Evolutionary conservation across 345 rosid genomes (phyloP).

Genomic region (Limnanthes douglasii): DNA sequence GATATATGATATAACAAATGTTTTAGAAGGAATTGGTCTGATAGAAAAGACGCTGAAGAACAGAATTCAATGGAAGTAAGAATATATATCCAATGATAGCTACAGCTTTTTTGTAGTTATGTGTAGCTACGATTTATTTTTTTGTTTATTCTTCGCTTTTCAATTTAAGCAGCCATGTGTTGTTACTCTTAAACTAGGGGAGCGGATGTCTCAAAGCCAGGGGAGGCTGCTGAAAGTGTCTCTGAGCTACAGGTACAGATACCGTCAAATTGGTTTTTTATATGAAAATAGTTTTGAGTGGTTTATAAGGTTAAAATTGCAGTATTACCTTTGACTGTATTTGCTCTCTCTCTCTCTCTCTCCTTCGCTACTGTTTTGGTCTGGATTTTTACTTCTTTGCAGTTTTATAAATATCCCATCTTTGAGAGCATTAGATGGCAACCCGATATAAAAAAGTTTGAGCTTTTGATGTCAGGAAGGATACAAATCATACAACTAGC

Average conservation of each 20-base stretch:
- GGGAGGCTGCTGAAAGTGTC: slow-evolving; percentile 58
- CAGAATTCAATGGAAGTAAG: slow-evolving; percentile 97
- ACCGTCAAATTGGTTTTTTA: slow-evolving; percentile 5
- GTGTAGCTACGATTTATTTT: not conserved
- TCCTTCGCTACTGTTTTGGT: too few relatives aligned
- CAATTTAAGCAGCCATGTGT: slow-evolving; percentile 8
- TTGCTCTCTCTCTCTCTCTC: too few relatives aligned
- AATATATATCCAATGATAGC: slow-evolving; percentile 4
- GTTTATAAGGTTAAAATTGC: too few relatives aligned
- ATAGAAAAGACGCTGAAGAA: slow-evolving; percentile 96
- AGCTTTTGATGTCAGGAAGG: too few relatives aligned
- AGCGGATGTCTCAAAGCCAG: slow-evolving; percentile 74
- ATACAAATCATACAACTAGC: too few relatives aligned
- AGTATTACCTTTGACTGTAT: too few relatives aligned
- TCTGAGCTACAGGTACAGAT: slow-evolving; percentile 64
- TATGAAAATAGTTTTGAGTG: too few relatives aligned
- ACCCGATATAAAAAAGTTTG: too few relatives aligned
- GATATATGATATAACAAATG: slow-evolving; percentile 96
- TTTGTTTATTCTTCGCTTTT: slow-evolving; percentile 6
- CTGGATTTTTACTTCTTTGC: too few relatives aligned
- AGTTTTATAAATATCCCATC: too few relatives aligned
- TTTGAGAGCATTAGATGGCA: too few relatives aligned
- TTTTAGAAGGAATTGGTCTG: slow-evolving; percentile 96
- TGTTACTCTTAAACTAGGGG: slow-evolving; percentile 40
- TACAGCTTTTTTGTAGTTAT: too few relatives aligned